A percentile compares a stretch with the other conserved stretches of the same genome.
phyloP scores from a whole-genome alignment of 148 eudicot genomes.

The Pouteria glomerata region DNA sequence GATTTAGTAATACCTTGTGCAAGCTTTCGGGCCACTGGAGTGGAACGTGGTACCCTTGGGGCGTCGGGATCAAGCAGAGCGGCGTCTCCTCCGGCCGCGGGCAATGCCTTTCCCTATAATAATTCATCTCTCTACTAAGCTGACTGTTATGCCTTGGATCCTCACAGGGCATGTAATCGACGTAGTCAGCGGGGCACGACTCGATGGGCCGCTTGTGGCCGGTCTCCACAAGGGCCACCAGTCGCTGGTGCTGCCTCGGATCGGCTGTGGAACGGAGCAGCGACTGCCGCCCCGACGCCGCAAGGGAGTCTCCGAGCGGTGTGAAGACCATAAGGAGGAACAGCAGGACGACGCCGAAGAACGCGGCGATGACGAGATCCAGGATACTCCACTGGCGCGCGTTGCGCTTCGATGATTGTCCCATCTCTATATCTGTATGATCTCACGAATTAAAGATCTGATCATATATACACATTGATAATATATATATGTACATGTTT shows the following conservation, averaged over 20 bases:
- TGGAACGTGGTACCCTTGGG: too few species aligned
- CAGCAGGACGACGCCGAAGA: constrained; percentile 61
- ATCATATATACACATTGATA: too few species aligned
- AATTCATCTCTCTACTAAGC: constrained; percentile 87
- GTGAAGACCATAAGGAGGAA: constrained; percentile 71
- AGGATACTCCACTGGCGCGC: constrained; percentile 57
- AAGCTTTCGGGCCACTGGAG: constrained; percentile 6
- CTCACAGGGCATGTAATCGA: constrained; percentile 91
- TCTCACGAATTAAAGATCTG: too few species aligned
- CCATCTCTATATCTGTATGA: too few species aligned
- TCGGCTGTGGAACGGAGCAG: constrained; percentile 57
- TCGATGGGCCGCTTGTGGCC: constrained; percentile 39
- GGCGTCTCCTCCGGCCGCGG: too few species aligned
- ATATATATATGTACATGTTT: too few species aligned
- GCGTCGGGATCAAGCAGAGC: too few species aligned
- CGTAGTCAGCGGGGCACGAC: constrained; percentile 53
- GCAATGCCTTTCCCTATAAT: constrained; percentile 16
- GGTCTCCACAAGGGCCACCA: constrained; percentile 40
- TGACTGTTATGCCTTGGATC: constrained; percentile 72
- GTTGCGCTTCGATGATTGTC: constrained; percentile 64
- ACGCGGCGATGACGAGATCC: constrained; percentile 49
- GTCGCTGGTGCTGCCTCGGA: constrained; percentile 52
- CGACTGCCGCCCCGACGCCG: constrained; percentile 78
- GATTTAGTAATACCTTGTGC: too few species aligned
- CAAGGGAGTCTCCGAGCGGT: constrained; percentile 71